phyloP scores from a whole-genome alignment of 352 stramenopile genomes.

The Plasmopara muralis region DNA sequence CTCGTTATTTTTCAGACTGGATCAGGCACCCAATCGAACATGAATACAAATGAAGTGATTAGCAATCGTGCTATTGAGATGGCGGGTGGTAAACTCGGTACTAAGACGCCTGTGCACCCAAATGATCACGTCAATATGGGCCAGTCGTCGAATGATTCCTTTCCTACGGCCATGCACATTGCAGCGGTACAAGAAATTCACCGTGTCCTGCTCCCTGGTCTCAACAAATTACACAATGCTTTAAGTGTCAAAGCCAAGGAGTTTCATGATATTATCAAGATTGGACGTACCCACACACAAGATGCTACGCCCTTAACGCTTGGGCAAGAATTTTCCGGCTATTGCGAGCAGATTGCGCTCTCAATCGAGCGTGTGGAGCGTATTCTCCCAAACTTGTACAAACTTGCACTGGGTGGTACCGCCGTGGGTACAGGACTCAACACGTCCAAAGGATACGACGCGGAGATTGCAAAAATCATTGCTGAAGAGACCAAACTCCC shows the following conservation, averaged over 20 bases:
- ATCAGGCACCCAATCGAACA: conserved; percentile 71
- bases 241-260: conserved; percentile 86
- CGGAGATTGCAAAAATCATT: conserved; percentile 89
- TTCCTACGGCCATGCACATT: conserved; percentile 97
- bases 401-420: conserved; percentile 92
- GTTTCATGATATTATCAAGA: conserved; percentile 96
- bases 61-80: conserved; percentile 65
- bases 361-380: conserved; percentile 83
- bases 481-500: conserved; percentile 89
- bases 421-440: conserved; percentile 93
- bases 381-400: conserved; percentile 82
- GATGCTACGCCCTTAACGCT: conserved; percentile 96
- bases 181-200: conserved; percentile 84
- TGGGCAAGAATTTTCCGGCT: conserved; percentile 96
- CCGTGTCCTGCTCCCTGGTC: conserved; percentile 56
- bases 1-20: conserved; percentile 78
- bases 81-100: conserved; percentile 38
- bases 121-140: conserved; percentile 98
- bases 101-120: conserved; percentile 80
- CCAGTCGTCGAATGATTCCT: conserved; percentile 96
- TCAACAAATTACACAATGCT: conserved; percentile 75
- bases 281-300: conserved; percentile 93
- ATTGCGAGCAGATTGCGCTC: conserved; percentile 89
- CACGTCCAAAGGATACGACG: conserved; percentile 90
- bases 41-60: conserved; percentile 77